phyloP scores from a whole-genome alignment of 805 yeast genomes.

The Geotrichum ghanense region DNA sequence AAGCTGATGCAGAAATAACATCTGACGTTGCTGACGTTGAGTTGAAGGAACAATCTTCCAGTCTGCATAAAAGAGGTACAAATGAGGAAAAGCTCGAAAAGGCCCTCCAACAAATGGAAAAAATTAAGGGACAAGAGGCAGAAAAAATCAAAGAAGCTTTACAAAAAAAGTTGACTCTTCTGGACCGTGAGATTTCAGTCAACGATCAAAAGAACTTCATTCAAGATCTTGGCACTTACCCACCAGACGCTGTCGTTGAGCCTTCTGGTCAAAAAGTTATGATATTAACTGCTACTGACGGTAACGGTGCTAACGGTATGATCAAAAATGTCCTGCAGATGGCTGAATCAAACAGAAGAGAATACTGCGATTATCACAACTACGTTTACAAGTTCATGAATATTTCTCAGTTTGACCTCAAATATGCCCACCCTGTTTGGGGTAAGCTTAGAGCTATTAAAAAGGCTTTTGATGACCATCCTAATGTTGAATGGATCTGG shows the following conservation, averaged over 20 bases:
- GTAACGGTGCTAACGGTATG: constrained; percentile 1
- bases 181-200: not conserved
- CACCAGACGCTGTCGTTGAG: not conserved
- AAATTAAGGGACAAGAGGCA: not conserved
- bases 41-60: too few relatives aligned
- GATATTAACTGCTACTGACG: constrained; percentile 2
- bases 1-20: too few relatives aligned
- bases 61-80: too few relatives aligned
- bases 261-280: constrained; percentile 1
- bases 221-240: not conserved
- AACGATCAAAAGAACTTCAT: not conserved
- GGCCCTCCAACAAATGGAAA: not conserved
- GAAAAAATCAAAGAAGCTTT: not conserved
- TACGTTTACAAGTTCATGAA: constrained; percentile 21
- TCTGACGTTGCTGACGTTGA: too few relatives aligned
- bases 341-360: constrained; percentile 18
- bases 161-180: not conserved
- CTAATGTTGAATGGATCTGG: constrained; percentile 29
- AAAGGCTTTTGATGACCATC: constrained; percentile 21
- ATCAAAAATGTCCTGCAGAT: not conserved
- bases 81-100: not conserved
- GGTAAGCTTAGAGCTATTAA: constrained; percentile 24
- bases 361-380: constrained; percentile 24
- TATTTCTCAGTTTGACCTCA: constrained; percentile 13
- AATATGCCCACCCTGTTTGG: constrained; percentile 20